Evolutionary conservation across 2,329 filamentous ascomycete genomes (phyloP).

Genomic region (Alternaria gansuensis): DNA sequence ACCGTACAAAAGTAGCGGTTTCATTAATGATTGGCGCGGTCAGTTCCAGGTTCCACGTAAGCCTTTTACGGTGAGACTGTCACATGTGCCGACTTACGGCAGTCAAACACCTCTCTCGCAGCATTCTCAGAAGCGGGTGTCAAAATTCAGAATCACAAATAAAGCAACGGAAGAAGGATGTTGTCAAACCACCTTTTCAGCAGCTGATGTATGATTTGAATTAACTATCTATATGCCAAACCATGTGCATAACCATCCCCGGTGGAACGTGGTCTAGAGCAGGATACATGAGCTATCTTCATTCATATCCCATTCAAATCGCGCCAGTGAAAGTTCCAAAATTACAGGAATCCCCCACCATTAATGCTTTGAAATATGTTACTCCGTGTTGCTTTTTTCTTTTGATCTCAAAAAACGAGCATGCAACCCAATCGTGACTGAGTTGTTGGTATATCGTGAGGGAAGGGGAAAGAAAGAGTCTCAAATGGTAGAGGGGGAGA

Average conservation of each 20-base stretch:
- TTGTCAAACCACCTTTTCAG: not conserved
- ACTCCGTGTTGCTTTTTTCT: slow-evolving; percentile 16
- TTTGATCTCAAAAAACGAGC: not conserved
- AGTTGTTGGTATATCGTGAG: slow-evolving; percentile 16
- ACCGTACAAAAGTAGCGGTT: not conserved
- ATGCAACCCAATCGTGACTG: slow-evolving; percentile 15
- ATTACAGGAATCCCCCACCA: slow-evolving; percentile 13
- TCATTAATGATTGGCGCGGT: not conserved
- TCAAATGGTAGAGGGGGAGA: not conserved
- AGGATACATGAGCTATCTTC: slow-evolving; percentile 5
- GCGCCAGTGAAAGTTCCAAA: slow-evolving; percentile 5
- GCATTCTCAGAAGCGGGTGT: too few relatives aligned
- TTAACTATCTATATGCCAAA: slow-evolving; percentile 12
- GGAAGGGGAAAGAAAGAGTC: slow-evolving; percentile 8
- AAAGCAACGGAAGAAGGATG: not conserved
- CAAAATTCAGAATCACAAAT: not conserved
- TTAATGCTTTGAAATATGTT: slow-evolving; percentile 17
- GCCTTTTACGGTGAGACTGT: not conserved
- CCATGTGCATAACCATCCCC: slow-evolving; percentile 8
- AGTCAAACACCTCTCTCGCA: too few relatives aligned
- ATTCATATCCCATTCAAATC: slow-evolving; percentile 9
- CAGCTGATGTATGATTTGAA: not conserved
- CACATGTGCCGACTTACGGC: not conserved
- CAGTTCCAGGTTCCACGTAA: not conserved
- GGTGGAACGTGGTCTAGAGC: slow-evolving; percentile 10